phyloP scores from a whole-genome alignment of 2,329 filamentous ascomycete genomes.

The Diaporthe vexans region DNA sequence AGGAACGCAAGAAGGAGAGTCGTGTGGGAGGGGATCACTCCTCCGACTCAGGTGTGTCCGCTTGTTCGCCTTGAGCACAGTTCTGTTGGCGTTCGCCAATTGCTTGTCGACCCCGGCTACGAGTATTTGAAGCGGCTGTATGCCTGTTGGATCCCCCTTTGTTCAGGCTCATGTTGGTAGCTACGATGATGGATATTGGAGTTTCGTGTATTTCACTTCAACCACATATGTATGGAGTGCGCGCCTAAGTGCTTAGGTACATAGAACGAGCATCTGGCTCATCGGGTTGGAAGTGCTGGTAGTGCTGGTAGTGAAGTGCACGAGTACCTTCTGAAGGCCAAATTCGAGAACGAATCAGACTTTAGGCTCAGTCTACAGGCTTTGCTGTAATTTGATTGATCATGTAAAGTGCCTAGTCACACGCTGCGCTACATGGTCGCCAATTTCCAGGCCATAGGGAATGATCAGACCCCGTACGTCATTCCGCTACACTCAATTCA shows the following conservation, averaged over 20 bases:
- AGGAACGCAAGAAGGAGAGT: background rate
- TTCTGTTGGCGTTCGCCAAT: background rate
- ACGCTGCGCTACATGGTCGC: too few species aligned
- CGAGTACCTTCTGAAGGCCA: background rate
- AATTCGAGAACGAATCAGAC: background rate
- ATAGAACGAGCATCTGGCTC: conserved; percentile 11
- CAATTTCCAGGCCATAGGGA: background rate
- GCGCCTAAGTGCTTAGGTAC: background rate
- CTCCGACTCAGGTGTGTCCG: conserved; percentile 28
- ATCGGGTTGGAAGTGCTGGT: conserved; percentile 1
- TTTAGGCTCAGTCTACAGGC: background rate
- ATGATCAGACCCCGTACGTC: background rate
- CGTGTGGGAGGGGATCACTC: background rate
- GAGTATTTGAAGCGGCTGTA: background rate
- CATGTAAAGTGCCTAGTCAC: too few species aligned
- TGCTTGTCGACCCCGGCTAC: background rate
- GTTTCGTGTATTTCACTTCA: conserved; percentile 14
- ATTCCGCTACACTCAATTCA: background rate
- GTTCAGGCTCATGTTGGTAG: background rate
- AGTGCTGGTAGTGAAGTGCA: background rate
- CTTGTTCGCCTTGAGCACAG: conserved; percentile 22
- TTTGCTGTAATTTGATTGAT: background rate
- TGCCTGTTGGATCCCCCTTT: background rate
- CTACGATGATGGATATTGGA: background rate
- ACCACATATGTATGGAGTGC: too few species aligned